phyloP scores from a whole-genome alignment of 2,329 filamentous ascomycete genomes.

The Davidsoniella virescens region DNA sequence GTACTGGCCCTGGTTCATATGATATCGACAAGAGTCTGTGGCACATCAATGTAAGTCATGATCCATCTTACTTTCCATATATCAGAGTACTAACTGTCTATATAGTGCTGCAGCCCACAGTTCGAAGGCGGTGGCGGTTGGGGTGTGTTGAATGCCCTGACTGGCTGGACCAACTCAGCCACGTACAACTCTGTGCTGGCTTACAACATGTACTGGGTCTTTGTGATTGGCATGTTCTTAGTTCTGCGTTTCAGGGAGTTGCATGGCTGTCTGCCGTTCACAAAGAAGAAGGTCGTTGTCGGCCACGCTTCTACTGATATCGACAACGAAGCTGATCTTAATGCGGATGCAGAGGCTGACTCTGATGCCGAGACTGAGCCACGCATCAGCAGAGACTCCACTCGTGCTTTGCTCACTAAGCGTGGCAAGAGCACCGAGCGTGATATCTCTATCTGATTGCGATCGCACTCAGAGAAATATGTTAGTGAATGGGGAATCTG shows the following conservation, averaged over 20 bases:
- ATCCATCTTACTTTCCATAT: neutral
- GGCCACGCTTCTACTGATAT: neutral
- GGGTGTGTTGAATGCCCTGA: conserved; percentile 73
- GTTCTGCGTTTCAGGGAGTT: conserved; percentile 50
- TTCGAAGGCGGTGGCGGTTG: conserved; percentile 61
- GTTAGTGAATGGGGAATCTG: neutral
- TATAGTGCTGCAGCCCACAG: conserved; percentile 59
- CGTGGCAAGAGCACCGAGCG: conserved; percentile 1
- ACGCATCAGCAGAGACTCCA: conserved; percentile 10
- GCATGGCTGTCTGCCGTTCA: conserved; percentile 9
- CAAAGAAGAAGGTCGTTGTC: conserved; percentile 4
- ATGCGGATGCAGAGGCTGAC: neutral
- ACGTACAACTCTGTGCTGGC: conserved; percentile 76
- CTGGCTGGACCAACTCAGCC: conserved; percentile 79
- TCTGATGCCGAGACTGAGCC: neutral
- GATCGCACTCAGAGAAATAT: neutral
- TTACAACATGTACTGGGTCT: conserved; percentile 79
- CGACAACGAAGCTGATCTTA: neutral
- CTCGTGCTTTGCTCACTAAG: conserved; percentile 7
- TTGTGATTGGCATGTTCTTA: conserved; percentile 47
- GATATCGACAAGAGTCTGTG: conserved; percentile 64
- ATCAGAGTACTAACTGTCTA: conserved; percentile 1
- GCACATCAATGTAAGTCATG: conserved; percentile 55
- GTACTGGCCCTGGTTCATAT: conserved; percentile 55
- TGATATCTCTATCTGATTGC: neutral